Percentiles rank a stretch among this genome's conserved stretches.
Evolutionary conservation across 2,329 filamentous ascomycete genomes (phyloP).

Genomic region (Exophiala aquamarina): DNA sequence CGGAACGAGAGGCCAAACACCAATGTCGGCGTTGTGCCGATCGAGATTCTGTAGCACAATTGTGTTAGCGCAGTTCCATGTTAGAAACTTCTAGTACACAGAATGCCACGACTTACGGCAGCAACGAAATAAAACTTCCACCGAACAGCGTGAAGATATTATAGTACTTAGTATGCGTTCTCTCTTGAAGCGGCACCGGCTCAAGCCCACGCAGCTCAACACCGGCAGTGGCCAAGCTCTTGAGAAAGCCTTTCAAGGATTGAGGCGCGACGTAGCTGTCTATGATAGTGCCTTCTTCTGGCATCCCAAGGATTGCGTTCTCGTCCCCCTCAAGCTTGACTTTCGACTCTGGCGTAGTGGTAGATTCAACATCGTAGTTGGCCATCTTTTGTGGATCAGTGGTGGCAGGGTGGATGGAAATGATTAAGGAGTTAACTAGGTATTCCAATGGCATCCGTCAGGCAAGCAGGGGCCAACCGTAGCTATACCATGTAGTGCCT

Average conservation of each 20-base stretch:
- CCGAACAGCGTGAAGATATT: conserved; percentile 48
- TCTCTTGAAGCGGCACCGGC: conserved; percentile 56
- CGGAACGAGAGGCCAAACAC: conserved; percentile 10
- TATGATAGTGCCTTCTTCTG: conserved; percentile 8
- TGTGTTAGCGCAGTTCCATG: background rate
- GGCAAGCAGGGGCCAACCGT: background rate
- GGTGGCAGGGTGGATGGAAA: background rate
- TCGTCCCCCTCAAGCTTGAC: background rate
- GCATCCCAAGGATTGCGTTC: background rate
- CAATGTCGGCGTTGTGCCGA: conserved; percentile 7
- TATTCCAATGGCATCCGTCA: conserved; percentile 2
- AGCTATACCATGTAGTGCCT: background rate
- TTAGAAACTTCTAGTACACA: too few relatives aligned
- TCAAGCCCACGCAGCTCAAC: conserved; percentile 57
- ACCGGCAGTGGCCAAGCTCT: conserved; percentile 34
- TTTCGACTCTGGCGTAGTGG: background rate
- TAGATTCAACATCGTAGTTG: background rate
- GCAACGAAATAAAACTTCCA: conserved; percentile 1
- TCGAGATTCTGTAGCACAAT: background rate
- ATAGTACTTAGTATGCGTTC: conserved; percentile 54
- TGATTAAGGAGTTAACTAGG: background rate
- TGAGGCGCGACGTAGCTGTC: conserved; percentile 4
- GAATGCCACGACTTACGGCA: conserved; percentile 4
- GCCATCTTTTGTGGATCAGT: conserved; percentile 2
- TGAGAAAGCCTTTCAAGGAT: conserved; percentile 1